These are phyloP conservation scores for Azolla pinnata DNA, from an alignment of 75 land plant species.

Conservation along the genomic window DNA sequence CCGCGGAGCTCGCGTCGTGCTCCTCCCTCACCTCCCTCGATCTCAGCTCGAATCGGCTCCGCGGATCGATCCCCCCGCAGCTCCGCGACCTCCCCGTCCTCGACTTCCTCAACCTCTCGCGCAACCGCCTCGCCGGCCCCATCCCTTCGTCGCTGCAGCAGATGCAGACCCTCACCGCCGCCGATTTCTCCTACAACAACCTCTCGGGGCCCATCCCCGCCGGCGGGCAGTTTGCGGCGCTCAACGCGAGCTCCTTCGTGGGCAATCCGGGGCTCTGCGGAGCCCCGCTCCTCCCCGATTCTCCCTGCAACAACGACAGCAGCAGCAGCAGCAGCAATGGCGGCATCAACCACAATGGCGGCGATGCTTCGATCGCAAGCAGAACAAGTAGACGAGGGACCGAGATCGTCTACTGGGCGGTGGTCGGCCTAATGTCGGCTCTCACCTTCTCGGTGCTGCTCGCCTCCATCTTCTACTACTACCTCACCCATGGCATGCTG, in stretches of 20 bases:
- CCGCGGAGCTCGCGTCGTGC: conserved; percentile 22
- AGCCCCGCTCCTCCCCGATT: not conserved
- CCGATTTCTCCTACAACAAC: conserved; percentile 55
- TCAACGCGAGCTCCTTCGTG: conserved; percentile 18
- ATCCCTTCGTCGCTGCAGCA: conserved; percentile 44
- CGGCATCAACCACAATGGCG: not conserved
- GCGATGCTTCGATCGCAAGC: not conserved
- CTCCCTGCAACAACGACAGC: not conserved
- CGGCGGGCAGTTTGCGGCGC: conserved; percentile 12
- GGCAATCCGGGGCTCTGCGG: conserved; percentile 3
- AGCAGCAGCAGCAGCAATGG: no score
- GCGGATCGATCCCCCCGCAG: conserved; percentile 39
- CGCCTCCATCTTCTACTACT: conserved; percentile 3
- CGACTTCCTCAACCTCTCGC: conserved; percentile 45
- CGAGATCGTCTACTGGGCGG: conserved; percentile 7
- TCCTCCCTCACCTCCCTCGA: conserved; percentile 23
- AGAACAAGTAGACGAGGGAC: not conserved
- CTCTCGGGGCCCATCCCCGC: conserved; percentile 48
- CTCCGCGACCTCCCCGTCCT: conserved; percentile 11
- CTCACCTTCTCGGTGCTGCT: conserved; percentile 12
- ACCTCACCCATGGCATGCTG: not conserved
- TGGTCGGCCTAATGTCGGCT: conserved; percentile 7
- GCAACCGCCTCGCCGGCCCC: conserved; percentile 43
- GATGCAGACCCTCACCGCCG: conserved; percentile 37
- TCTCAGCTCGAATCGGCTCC: conserved; percentile 41